Base-by-base conservation (phyloP, 164 flowering plant species). In the Litsea cubeba region DNA sequence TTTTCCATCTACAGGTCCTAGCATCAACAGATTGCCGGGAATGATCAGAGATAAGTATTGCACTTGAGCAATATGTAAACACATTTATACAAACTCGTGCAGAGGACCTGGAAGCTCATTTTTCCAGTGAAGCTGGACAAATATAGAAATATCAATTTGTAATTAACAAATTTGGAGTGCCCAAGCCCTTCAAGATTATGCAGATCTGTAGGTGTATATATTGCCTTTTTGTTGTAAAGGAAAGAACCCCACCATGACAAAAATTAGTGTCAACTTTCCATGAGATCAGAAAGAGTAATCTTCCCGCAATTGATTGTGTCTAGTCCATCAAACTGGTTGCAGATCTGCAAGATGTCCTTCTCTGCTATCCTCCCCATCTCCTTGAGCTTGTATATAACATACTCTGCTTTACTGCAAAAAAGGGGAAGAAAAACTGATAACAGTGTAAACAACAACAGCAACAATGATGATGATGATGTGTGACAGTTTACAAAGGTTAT, bases 361-460 rank as follows among this genome's bases (percentile, higher is more conserved):
- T 89, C 90, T 26, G 85, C 77, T 30, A 91, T 81, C 80, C 84
- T 91, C 17, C 84, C 90, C 92, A 91, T 89, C 83, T 89, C 94
- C 81, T 89, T 91, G 18, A 91, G 88, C 86, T 91, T 91, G 87
- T 89, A 89, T 74, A 91, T 85, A 10, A 88, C 97, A 83, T 83
- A 91, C 75, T 91, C 94, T 20, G 97, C 84, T 80, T 90, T 91
- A 65, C 97, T 91, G 84, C 85, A 81, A 57, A 18, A 40, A 40
- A 40, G 11, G 46, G 46, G 46, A 8, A 40, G 11, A 40, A 40
- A 40, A 40, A 40, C 46, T 40, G 46, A 8, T 7, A 1, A 40
- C 11, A 40, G 46, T 40, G 46, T 5, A 7, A 40, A 40, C 11
- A 40, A 40, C 46, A 40, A 40, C 8, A 40, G 46, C 46, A 40